Evolutionary conservation across 2,329 filamentous ascomycete species (phyloP), one percentile per base, ranked within the genome.

Genomic region (Cladosporium sp.): DNA sequence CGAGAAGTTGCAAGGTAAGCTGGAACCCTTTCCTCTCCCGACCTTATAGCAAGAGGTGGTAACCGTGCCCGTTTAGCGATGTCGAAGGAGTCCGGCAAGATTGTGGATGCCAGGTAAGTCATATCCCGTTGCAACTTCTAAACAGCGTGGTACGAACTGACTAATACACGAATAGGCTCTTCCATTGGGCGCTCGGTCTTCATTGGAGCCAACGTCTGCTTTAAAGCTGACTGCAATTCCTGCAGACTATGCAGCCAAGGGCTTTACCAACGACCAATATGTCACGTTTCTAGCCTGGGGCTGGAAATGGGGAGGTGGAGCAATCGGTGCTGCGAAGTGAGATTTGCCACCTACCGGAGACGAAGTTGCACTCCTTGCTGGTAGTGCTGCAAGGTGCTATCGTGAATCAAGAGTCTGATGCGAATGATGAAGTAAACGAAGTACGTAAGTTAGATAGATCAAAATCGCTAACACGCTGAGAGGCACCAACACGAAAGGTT

Each of bases 141-240:
- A 4, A 28, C 5, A n/a, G 16, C 18, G 26, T 50, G 11, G 5
- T 40, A 18, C 1, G n/a, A 28, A 52, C 23, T 8, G 37, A 53
- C 29, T 33, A 21, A 56, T 37, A 59, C 16, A 31, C 12, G 40
- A 8, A 63, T 14, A 86, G 85, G 79, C 74, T 88, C 66, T 86
- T 85, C 72, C 85, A 88, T 74, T 88, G 85, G 78, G 85, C 86
- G 18, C 82, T 84, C 3, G 86, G 85, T 6, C 81, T 86, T 75
- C 78, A 85, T 65, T 85, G 73, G 73, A 72, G 71, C 65, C 66
- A 71, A 44, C 72, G 72, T 59, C 68, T 76, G n/a, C 69, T 72
- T 59, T 70, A 71, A 66, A 33, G 69, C 72, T 76, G 67, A 75
- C 65, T 29, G 26, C 49, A 16, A 55, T 14, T 71, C 58, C 35